These are phyloP conservation scores for Nematocida parisii DNA, from an alignment of 371 early-diverging fungal genomes.

Conservation along the genomic window DNA sequence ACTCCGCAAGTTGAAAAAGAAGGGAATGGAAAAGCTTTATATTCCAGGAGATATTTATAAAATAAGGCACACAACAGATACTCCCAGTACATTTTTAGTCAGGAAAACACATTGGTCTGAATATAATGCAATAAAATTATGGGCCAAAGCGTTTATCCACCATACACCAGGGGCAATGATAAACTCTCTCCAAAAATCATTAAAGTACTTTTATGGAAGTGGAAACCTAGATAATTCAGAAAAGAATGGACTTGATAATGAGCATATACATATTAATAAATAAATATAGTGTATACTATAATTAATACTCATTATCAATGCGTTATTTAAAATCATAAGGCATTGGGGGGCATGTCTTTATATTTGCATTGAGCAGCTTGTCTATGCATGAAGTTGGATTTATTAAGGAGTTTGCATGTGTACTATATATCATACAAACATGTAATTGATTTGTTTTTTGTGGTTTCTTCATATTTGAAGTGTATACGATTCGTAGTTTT, in stretches of 20 bases:
- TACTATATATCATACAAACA: no score
- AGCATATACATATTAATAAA: not conserved
- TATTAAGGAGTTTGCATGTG: no score
- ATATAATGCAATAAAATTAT: slow-evolving; percentile 30
- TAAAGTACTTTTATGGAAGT: slow-evolving; percentile 26
- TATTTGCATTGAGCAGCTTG: not conserved
- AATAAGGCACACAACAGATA: slow-evolving; percentile 42
- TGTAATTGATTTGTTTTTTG: no score
- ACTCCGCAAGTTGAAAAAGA: slow-evolving; percentile 57
- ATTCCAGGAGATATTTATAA: slow-evolving; percentile 66
- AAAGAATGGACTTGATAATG: not conserved
- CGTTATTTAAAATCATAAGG: not conserved
- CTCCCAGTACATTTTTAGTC: slow-evolving; percentile 45
- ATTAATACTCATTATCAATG: not conserved
- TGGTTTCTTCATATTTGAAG: no score
- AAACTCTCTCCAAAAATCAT: slow-evolving; percentile 44
- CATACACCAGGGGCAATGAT: slow-evolving; percentile 54
- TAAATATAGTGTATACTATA: no score
- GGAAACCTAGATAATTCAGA: not conserved
- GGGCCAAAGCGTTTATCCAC: slow-evolving; percentile 40
- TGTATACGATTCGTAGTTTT: no score
- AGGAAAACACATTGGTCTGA: slow-evolving; percentile 46
- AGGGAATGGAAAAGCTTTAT: slow-evolving; percentile 66
- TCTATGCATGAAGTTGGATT: no score
- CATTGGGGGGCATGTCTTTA: not conserved